Conservation (phyloP, 805 yeast species). For the Torulaspora delbrueckii region DNA sequence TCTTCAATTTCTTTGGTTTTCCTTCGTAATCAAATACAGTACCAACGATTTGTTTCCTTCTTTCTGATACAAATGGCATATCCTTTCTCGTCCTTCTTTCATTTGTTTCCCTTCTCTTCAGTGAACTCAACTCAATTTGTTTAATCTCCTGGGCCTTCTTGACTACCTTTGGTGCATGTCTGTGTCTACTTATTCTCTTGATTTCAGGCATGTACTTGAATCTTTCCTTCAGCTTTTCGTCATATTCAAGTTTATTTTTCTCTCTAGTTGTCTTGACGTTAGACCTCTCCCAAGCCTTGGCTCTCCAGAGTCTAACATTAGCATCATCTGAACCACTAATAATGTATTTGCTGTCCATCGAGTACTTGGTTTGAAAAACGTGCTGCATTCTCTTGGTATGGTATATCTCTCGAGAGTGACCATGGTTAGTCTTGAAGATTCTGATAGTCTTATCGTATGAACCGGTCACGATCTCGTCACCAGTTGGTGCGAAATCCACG, state of each 20-base stretch:
- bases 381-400: slow-evolving; percentile 98
- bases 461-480: slow-evolving; percentile 92
- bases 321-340: slow-evolving; percentile 94
- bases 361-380: slow-evolving; percentile 73
- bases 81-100: slow-evolving; percentile 71
- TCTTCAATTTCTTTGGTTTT: slow-evolving; percentile 15
- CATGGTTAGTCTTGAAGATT: slow-evolving; percentile 66
- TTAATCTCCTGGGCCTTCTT: slow-evolving; percentile 89
- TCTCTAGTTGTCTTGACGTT: slow-evolving; percentile 75
- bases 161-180: slow-evolving; percentile 83
- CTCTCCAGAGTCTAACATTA: slow-evolving; percentile 89
- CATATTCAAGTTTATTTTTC: slow-evolving; percentile 82
- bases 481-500: slow-evolving; percentile 94
- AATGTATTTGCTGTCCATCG: slow-evolving; percentile 86
- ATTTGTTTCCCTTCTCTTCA: slow-evolving; percentile 79
- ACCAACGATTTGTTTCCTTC: slow-evolving; percentile 83
- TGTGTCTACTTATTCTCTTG: slow-evolving; percentile 79
- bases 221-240: slow-evolving; percentile 84
- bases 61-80: slow-evolving; percentile 59
- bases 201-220: slow-evolving; percentile 96
- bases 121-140: slow-evolving; percentile 60
- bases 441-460: slow-evolving; percentile 92
- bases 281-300: slow-evolving; percentile 78
- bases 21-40: slow-evolving; percentile 58
- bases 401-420: slow-evolving; percentile 91